Percentiles rank a stretch among this genome's conserved stretches.
These are phyloP conservation scores for Ophiostoma ulmi DNA, from an alignment of 2,329 filamentous ascomycete genomes.

Conservation along the genomic window DNA sequence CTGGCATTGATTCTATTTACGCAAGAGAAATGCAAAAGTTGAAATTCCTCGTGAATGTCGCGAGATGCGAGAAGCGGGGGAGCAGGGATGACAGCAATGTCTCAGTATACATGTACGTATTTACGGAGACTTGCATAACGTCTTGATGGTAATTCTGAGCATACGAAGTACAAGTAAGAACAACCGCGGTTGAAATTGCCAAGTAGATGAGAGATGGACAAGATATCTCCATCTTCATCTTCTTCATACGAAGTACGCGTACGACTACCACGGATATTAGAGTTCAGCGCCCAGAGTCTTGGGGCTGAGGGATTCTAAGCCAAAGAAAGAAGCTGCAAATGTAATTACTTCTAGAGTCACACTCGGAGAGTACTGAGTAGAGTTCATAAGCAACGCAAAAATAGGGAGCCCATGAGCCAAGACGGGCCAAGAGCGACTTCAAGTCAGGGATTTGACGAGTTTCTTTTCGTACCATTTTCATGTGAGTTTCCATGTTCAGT, in stretches of 20 bases:
- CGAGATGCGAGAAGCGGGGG: neutral
- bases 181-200: neutral
- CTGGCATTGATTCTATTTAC: slow-evolving; percentile 8
- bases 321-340: slow-evolving; percentile 8
- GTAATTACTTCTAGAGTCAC: neutral
- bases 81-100: neutral
- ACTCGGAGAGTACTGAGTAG: neutral
- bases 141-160: no score
- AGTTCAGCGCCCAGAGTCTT: neutral
- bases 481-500: neutral
- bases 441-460: neutral
- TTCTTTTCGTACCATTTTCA: neutral
- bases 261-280: neutral
- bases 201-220: neutral
- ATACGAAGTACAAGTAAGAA: no score
- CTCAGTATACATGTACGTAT: neutral
- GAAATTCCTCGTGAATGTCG: neutral
- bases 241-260: neutral
- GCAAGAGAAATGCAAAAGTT: slow-evolving; percentile 9
- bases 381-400: neutral
- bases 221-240: neutral
- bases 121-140: no score
- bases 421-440: neutral
- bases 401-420: slow-evolving; percentile 3
- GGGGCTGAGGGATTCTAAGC: neutral